These are phyloP conservation scores for Aspergillus wentii DNA, from an alignment of 495 filamentous ascomycete genomes.

Conservation along the genomic window DNA sequence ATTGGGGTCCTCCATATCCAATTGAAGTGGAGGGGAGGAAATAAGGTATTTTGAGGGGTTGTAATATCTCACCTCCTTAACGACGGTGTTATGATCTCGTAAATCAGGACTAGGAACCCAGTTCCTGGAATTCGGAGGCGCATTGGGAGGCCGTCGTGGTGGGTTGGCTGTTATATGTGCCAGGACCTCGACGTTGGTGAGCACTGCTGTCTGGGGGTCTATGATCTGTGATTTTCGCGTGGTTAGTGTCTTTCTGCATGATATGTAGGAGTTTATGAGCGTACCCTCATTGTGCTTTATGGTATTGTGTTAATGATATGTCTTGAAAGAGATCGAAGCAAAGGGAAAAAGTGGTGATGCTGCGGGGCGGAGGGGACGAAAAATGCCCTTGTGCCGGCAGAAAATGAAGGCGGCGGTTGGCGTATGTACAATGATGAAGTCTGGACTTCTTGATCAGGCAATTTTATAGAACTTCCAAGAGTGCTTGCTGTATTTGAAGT, in stretches of 20 bases:
- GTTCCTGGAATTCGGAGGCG: conserved; percentile 32
- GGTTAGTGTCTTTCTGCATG: conserved; percentile 1
- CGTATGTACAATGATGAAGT: no score
- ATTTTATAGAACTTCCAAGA: no score
- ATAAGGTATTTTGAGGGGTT: background rate
- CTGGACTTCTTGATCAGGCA: no score
- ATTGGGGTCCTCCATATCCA: background rate
- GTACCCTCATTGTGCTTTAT: conserved; percentile 27
- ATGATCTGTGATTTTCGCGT: conserved; percentile 43
- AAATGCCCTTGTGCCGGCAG: background rate
- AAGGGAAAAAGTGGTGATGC: conserved; percentile 24
- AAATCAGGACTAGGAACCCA: conserved; percentile 41
- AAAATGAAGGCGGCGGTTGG: no score
- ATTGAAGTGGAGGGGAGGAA: background rate
- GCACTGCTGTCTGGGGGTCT: conserved; percentile 55
- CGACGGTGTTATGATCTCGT: conserved; percentile 45
- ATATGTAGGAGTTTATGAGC: conserved; percentile 1
- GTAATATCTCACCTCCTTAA: conserved; percentile 39
- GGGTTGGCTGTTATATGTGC: conserved; percentile 48
- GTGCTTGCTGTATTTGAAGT: no score
- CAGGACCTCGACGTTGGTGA: conserved; percentile 64
- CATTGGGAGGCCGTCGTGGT: conserved; percentile 36
- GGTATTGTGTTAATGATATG: background rate
- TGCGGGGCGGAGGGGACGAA: conserved; percentile 13
- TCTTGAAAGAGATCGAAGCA: background rate